These are phyloP conservation scores for Annulohypoxylon moriforme DNA, from an alignment of 495 filamentous ascomycete genomes.

Conservation along the genomic window DNA sequence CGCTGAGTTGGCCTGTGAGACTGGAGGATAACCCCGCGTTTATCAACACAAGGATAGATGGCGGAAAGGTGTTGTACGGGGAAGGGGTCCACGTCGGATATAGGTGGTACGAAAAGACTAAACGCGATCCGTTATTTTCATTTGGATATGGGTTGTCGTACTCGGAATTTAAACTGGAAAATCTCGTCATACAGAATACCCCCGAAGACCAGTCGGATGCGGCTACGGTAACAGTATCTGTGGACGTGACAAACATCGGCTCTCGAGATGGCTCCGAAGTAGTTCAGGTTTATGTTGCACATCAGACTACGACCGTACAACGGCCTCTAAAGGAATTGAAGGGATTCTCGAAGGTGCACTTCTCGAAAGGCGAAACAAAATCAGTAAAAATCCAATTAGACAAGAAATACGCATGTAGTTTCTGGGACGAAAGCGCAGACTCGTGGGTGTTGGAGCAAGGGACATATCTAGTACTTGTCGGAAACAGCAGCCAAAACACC, in stretches of 20 bases:
- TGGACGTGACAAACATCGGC: conserved; percentile 58
- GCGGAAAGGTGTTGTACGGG: conserved; percentile 40
- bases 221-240: not conserved
- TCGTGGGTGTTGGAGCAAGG: conserved; percentile 11
- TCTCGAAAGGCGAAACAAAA: not conserved
- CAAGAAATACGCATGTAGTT: conserved; percentile 10
- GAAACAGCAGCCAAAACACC: not conserved
- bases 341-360: conserved; percentile 2
- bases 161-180: conserved; percentile 44
- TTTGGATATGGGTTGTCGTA: conserved; percentile 74
- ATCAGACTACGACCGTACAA: conserved; percentile 3
- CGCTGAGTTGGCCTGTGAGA: conserved; percentile 64
- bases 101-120: conserved; percentile 63
- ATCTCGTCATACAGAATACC: not conserved
- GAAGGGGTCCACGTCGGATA: conserved; percentile 75
- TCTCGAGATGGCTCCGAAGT: conserved; percentile 51
- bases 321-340: not conserved
- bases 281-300: conserved; percentile 16
- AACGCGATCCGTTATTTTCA: conserved; percentile 59
- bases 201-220: not conserved
- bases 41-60: not conserved
- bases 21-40: conserved; percentile 38
- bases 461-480: not conserved
- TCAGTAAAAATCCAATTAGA: not conserved
- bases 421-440: not conserved